Conservation (phyloP, 2,329 filamentous ascomycete species). For the Curvularia hawaiiensis region DNA sequence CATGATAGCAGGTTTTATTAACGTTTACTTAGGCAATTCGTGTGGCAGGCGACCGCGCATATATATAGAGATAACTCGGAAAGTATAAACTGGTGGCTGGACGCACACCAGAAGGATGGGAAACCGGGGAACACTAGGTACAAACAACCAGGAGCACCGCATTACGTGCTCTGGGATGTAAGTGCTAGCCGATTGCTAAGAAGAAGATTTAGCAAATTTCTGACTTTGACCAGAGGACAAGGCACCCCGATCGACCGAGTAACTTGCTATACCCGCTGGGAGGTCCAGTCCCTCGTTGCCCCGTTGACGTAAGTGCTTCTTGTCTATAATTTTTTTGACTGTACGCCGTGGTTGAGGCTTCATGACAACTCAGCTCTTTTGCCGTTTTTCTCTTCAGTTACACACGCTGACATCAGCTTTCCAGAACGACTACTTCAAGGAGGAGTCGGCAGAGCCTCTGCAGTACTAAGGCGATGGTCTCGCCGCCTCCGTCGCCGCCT, state of each 20-base stretch:
- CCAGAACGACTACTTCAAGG: too few species aligned
- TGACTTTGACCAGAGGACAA: conserved; percentile 2
- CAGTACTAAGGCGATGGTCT: too few species aligned
- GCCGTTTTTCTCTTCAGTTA: background rate
- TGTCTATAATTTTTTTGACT: background rate
- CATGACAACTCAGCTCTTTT: conserved; percentile 1
- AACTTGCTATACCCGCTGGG: background rate
- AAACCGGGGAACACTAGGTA: background rate
- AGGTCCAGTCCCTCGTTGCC: background rate
- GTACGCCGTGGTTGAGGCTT: background rate
- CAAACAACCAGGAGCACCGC: background rate
- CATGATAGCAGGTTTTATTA: background rate
- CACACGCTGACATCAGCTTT: background rate
- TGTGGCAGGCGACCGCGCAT: conserved; percentile 5
- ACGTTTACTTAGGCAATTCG: background rate
- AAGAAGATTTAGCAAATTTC: conserved; percentile 3
- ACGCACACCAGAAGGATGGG: too few species aligned
- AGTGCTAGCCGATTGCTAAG: background rate
- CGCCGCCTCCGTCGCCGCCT: conserved; percentile 1
- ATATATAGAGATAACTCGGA: conserved; percentile 18
- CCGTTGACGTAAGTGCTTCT: background rate
- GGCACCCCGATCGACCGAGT: background rate
- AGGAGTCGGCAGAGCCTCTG: too few species aligned
- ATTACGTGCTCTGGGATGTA: background rate
- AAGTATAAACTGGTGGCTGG: background rate